Evolutionary conservation across 2,329 filamentous ascomycete species (phyloP).

Genomic region (Cytospora paraplurivora): DNA sequence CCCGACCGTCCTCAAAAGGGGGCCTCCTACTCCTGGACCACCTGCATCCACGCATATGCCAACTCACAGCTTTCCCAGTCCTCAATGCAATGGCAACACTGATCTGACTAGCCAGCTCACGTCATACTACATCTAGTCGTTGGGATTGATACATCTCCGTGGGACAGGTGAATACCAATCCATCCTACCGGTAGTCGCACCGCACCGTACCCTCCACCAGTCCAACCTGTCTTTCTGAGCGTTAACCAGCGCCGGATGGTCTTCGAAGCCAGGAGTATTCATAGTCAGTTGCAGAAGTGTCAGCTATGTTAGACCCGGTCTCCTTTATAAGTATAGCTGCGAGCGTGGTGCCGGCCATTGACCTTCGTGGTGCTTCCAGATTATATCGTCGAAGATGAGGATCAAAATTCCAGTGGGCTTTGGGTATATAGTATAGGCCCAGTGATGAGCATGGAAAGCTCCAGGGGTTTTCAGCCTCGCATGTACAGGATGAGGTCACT

Average conservation of each 20-base stretch:
- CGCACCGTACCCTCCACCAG: not conserved
- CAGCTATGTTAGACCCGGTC: not conserved
- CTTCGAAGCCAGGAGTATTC: not conserved
- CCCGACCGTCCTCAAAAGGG: constrained; percentile 3
- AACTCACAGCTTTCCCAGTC: constrained; percentile 13
- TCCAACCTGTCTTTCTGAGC: not conserved
- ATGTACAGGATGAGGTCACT: not conserved
- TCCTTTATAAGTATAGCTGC: not conserved
- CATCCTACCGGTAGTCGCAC: not conserved
- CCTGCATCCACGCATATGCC: constrained; percentile 25
- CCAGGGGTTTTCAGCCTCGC: not conserved
- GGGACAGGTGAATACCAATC: not conserved
- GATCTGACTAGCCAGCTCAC: not conserved
- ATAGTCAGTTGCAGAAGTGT: not conserved
- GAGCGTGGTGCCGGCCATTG: not conserved
- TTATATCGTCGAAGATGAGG: not conserved
- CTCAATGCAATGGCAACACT: constrained; percentile 14
- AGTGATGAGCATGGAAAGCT: not conserved
- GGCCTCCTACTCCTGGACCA: constrained; percentile 21
- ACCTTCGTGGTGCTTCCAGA: not conserved
- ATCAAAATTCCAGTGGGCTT: too few relatives aligned
- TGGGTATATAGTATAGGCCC: not conserved
- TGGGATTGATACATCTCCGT: not conserved
- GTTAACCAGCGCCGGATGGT: constrained; percentile 1
- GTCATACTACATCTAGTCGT: not conserved